Evolutionary conservation across 257 asterid genomes (phyloP).

Genomic region (Capsicum baccatum): DNA sequence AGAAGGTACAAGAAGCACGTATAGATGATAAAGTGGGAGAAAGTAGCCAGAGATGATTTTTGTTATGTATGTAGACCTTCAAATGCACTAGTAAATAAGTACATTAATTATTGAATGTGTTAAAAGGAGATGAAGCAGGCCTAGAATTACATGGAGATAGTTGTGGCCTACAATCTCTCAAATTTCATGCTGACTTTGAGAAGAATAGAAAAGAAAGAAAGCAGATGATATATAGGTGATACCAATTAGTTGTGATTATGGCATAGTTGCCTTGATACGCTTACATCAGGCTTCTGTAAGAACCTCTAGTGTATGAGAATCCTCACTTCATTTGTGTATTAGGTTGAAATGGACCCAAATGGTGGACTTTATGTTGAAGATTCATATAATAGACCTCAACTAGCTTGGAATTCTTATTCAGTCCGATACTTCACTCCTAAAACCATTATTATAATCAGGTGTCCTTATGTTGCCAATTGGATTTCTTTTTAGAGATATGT

Average conservation of each 20-base stretch:
- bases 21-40: neutral
- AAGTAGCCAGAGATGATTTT: neutral
- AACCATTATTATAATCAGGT: neutral
- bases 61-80: neutral
- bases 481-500: neutral
- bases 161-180: neutral
- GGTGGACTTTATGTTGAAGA: neutral
- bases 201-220: neutral
- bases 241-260: neutral
- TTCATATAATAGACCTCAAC: neutral
- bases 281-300: neutral
- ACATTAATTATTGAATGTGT: neutral
- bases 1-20: neutral
- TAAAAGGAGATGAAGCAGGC: neutral
- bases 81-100: neutral
- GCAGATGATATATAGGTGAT: neutral
- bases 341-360: neutral
- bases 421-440: neutral
- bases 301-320: neutral
- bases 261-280: neutral
- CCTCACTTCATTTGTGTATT: neutral
- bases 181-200: neutral
- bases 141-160: neutral
- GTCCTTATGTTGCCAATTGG: neutral
- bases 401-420: neutral